Evolutionary conservation across 2,329 filamentous ascomycete genomes (phyloP), one percentile per base, ranked within the genome.

Genomic region (Pseudophaeomoniella oleicola): DNA sequence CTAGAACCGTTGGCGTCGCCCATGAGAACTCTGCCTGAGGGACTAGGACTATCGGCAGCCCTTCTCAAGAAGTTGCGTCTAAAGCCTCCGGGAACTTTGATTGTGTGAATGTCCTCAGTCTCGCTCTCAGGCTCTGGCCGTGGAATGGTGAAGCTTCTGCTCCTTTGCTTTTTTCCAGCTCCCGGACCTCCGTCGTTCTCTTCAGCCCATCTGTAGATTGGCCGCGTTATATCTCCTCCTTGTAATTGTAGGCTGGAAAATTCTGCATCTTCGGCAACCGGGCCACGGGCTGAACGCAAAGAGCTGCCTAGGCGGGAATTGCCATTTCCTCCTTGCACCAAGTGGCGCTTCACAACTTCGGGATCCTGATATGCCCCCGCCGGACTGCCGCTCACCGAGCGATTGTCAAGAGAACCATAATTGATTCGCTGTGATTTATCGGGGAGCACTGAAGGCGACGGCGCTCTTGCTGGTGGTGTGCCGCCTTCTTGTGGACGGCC

Each of bases 131-230:
- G 83, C 19, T 81, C 76, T 4, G 83, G 82, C 19, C 85, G 72
- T 22, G 80, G 69, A 32, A 83, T 62, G 49, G 79, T 77, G 56
- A 94, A 94, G 58, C 87, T 96, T 62, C 87, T 80, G 60, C 87
- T 94, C 49, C 88, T 75, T 48, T 79, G 74, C 51, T 76, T 66
- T 48, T 74, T 74, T 13, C 68, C 64, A 18, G 62, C 57, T 12
- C 62, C 59, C 34, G 66, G 63, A 46, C 78, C 73, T 33, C 75
- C 67, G 52, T 92, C 78, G 36, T 81, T 81, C 54, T 92, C 83
- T 56, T 96, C 86, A 4, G 86, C 85, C 84, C 92, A 98, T 48
- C 84, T 80, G 65, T 98, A 98, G 49, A 98, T 93, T 37, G 88
- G 84, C 42, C 90, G 71, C 16, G 88, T 94, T 39, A 94, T 81